Evolutionary conservation across 352 stramenopile species (phyloP).

Genomic region (Pythium guiyangense): DNA sequence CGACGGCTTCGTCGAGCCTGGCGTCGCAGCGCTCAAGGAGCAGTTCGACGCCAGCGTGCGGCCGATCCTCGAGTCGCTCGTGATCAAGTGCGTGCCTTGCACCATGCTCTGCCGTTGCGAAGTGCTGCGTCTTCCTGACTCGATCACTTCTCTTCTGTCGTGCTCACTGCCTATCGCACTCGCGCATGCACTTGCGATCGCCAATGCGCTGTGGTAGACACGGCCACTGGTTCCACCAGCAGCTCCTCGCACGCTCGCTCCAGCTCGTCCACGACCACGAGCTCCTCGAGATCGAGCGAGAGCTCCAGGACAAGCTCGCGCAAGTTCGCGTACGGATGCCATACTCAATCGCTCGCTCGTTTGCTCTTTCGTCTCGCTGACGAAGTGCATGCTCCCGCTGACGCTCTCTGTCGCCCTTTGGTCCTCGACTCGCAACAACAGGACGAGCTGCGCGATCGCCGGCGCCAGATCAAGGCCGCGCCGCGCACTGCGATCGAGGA

Average conservation of each 20-base stretch:
- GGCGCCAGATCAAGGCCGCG: slow-evolving; percentile 5
- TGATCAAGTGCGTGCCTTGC: slow-evolving; percentile 33
- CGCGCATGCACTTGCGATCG: not conserved
- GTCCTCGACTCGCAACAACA: not conserved
- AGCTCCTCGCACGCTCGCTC: slow-evolving; percentile 47
- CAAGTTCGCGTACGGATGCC: slow-evolving; percentile 23
- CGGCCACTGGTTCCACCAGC: slow-evolving; percentile 62
- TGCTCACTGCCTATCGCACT: no score
- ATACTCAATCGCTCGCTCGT: not conserved
- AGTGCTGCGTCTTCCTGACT: not conserved
- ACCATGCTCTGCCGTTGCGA: no score
- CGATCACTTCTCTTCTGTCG: no score
- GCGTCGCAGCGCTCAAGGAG: slow-evolving; percentile 30
- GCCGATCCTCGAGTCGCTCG: slow-evolving; percentile 46
- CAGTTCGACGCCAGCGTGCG: slow-evolving; percentile 42
- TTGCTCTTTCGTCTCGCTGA: no score
- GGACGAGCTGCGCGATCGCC: slow-evolving; percentile 22
- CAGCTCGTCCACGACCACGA: slow-evolving; percentile 38
- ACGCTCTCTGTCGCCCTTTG: not conserved
- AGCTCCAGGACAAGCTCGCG: slow-evolving; percentile 47
- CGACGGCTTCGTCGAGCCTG: slow-evolving; percentile 52
- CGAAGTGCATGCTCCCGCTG: no score
- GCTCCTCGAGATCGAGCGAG: slow-evolving; percentile 37
- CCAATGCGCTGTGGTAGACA: slow-evolving; percentile 22
- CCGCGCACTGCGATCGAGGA: slow-evolving; percentile 6